Evolutionary conservation across 73 alveolate species (phyloP), one percentile per base, ranked within the genome.

Genomic region (Paramecium pentaurelia): DNA sequence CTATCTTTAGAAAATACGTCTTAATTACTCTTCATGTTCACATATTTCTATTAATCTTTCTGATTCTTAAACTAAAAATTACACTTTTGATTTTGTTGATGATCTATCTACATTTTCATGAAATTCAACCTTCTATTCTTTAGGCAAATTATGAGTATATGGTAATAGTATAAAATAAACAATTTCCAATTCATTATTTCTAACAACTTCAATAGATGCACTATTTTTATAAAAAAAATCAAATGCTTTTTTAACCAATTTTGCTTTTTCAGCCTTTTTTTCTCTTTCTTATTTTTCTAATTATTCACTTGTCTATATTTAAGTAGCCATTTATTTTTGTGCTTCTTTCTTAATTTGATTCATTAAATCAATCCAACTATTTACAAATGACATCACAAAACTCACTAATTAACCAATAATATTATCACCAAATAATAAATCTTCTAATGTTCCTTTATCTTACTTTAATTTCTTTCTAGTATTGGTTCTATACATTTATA

Each of bases 61-160:
- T 22, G 96, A 32, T 80, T 93, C 77, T 42, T 49, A 45, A 58
- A 93, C 73, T 49, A 93, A 59, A 93, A 60, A 93, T 58, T 89
- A 58, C 10, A 93, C 93, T 70, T 93, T 93, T 9, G 95, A 58
- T 80, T 93, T 92, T 6, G 88, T 92, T 28, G 95, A 92, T 30
- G 88, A 89, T 64, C 96, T 80, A 36, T 93, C 96, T 6, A 91
- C 96, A 49, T 51, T 27, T 75, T 86, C 92, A 58, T 93, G 95
- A 77, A 93, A 93, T 44, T 92, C 92, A 3, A 28, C 64, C 44
- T 93, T 93, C 20, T 51, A 60, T n/a, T 93, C 96, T 20, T 93
- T 86, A 0, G 95, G 91, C 3, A 93, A 70, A 45, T 49, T 47
- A 75, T 51, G 92, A 32, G 77, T 47, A 27, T 80, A 88, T 0